Percentiles rank a stretch among this genome's conserved stretches.
phyloP scores from a whole-genome alignment of 768 basidiomycete genomes.

The Leccinum variicolor region DNA sequence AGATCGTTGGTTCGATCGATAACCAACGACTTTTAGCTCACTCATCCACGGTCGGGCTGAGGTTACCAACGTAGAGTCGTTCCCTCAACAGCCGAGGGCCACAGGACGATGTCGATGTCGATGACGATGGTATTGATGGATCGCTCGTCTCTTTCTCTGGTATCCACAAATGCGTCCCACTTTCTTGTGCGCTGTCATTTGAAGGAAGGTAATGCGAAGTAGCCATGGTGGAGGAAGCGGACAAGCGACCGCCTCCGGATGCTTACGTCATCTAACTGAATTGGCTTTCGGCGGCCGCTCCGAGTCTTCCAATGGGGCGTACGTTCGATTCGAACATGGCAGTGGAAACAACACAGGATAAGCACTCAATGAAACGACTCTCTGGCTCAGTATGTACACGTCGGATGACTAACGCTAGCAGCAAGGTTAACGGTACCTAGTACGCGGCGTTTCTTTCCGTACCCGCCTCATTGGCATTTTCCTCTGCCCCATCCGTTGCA shows the following conservation, averaged over 20 bases:
- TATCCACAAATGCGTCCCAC: constrained; percentile 29
- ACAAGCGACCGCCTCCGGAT: background rate
- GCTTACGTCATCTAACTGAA: constrained; percentile 15
- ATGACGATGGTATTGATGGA: background rate
- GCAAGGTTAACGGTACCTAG: background rate
- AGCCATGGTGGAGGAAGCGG: constrained; percentile 9
- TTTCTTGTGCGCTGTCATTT: constrained; percentile 5
- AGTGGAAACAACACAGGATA: too few relatives aligned
- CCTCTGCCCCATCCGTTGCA: constrained; percentile 6
- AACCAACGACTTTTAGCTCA: constrained; percentile 34
- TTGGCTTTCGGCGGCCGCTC: background rate
- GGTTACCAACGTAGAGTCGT: constrained; percentile 86
- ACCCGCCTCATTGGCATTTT: constrained; percentile 1
- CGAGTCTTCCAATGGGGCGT: too few relatives aligned
- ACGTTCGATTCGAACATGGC: too few relatives aligned
- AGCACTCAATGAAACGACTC: background rate
- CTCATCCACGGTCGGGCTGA: constrained; percentile 87
- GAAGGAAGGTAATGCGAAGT: background rate
- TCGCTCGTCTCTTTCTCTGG: constrained; percentile 27
- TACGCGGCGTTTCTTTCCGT: constrained; percentile 7
- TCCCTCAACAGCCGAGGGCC: constrained; percentile 49
- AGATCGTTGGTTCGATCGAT: constrained; percentile 1
- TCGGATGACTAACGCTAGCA: background rate
- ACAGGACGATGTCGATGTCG: constrained; percentile 24
- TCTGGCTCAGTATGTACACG: background rate